Conservation (phyloP, 495 filamentous ascomycete species). For the Xylaria castorea region DNA sequence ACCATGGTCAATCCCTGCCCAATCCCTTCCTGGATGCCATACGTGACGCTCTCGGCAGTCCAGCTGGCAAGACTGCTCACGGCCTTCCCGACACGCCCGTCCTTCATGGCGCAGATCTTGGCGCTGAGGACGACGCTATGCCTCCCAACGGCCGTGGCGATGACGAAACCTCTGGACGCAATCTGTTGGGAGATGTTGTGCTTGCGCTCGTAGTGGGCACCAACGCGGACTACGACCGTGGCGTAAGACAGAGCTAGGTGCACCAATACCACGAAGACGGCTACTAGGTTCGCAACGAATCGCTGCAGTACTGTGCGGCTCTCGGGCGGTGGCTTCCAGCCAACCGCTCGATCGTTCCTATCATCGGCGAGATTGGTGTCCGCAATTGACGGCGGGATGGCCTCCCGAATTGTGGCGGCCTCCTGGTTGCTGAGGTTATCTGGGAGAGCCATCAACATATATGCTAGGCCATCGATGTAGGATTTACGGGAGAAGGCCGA, state of each 20-base stretch:
- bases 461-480: slow-evolving; percentile 70
- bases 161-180: slow-evolving; percentile 54
- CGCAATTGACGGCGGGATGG: slow-evolving; percentile 48
- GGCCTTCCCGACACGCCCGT: slow-evolving; percentile 62
- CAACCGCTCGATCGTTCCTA: slow-evolving; percentile 1
- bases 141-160: slow-evolving; percentile 61
- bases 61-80: slow-evolving; percentile 58
- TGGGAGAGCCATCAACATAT: slow-evolving; percentile 72
- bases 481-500: slow-evolving; percentile 63
- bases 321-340: slow-evolving; percentile 25
- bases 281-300: slow-evolving; percentile 59
- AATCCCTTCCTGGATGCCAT: slow-evolving; percentile 69
- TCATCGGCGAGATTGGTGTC: slow-evolving; percentile 27
- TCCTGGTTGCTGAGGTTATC: slow-evolving; percentile 60
- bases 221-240: slow-evolving; percentile 55
- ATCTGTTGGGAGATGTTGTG: slow-evolving; percentile 65
- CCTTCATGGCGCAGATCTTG: slow-evolving; percentile 58
- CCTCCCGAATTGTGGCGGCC: slow-evolving; percentile 49
- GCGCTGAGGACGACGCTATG: slow-evolving; percentile 56
- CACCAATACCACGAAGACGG: slow-evolving; percentile 62
- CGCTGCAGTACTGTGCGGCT: slow-evolving; percentile 62
- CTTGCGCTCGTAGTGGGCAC: slow-evolving; percentile 69
- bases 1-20: slow-evolving; percentile 64
- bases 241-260: slow-evolving; percentile 66
- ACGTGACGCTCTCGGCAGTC: slow-evolving; percentile 65